These are phyloP conservation scores for Dichomitus squalens DNA, from an alignment of 1,284 basidiomycete species.

Conservation along the genomic window DNA sequence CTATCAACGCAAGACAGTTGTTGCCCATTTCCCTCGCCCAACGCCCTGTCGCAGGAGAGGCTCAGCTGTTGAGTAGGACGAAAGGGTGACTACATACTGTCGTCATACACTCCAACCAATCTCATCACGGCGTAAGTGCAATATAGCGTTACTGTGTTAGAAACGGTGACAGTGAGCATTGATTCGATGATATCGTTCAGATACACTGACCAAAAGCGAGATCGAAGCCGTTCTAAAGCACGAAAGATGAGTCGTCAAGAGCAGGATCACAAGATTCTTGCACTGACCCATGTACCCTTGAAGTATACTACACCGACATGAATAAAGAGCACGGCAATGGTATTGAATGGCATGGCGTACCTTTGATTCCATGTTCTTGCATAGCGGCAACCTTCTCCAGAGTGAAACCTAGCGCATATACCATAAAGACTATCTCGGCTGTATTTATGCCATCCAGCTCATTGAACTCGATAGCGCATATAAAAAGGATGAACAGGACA, in stretches of 20 bases:
- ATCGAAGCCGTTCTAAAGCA: constrained; percentile 83
- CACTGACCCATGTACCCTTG: constrained; percentile 77
- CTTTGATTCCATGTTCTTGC: constrained; percentile 91
- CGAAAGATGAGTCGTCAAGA: neutral
- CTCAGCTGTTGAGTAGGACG: neutral
- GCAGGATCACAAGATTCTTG: neutral
- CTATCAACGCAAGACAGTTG: constrained; percentile 77
- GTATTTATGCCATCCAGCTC: constrained; percentile 62
- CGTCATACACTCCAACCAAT: constrained; percentile 68
- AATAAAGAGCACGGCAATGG: neutral
- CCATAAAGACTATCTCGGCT: constrained; percentile 76
- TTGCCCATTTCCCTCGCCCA: constrained; percentile 70
- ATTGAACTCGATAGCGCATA: constrained; percentile 80
- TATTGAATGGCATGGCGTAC: constrained; percentile 35
- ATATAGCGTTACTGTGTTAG: constrained; percentile 67
- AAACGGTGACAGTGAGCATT: constrained; percentile 12
- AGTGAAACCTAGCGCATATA: constrained; percentile 86
- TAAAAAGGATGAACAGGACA: constrained; percentile 81
- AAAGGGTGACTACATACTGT: constrained; percentile 42
- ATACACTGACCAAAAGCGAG: constrained; percentile 70
- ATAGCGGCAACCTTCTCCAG: constrained; percentile 92
- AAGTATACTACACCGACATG: constrained; percentile 59
- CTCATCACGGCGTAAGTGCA: constrained; percentile 75
- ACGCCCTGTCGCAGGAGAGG: constrained; percentile 39
- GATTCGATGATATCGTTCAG: neutral